Evolutionary conservation across 2,329 filamentous ascomycete genomes (phyloP).

Genomic region (Neospermospora avenae): DNA sequence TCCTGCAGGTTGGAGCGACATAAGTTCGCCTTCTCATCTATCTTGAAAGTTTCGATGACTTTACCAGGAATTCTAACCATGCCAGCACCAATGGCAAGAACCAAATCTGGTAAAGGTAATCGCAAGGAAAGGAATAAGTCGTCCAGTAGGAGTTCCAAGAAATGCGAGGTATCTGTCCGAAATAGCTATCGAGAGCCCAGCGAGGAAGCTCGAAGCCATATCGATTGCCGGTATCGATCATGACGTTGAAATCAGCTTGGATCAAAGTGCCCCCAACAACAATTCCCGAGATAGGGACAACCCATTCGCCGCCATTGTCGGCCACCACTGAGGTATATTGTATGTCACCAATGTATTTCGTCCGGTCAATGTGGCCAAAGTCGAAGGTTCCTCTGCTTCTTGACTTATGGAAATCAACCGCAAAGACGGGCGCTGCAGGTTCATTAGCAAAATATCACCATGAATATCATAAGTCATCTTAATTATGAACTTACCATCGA

Average conservation of each 20-base stretch:
- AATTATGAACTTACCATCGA: no score
- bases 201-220: not conserved
- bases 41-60: not conserved
- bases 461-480: no score
- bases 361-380: not conserved
- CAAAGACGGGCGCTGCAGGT: not conserved
- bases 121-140: not conserved
- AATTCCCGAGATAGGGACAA: not conserved
- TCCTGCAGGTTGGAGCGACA: not conserved
- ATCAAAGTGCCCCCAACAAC: not conserved
- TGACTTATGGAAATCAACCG: not conserved
- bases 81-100: not conserved
- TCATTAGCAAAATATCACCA: not conserved
- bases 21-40: not conserved
- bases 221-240: not conserved
- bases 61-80: not conserved
- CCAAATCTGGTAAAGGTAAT: not conserved
- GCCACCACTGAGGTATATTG: not conserved
- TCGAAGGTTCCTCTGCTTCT: not conserved
- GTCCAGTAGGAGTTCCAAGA: not conserved
- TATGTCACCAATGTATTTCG: not conserved
- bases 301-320: not conserved
- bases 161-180: not conserved
- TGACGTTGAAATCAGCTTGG: not conserved
- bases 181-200: not conserved